phyloP scores from a whole-genome alignment of 441 rosid genomes.

The Erysimum pusillum region DNA sequence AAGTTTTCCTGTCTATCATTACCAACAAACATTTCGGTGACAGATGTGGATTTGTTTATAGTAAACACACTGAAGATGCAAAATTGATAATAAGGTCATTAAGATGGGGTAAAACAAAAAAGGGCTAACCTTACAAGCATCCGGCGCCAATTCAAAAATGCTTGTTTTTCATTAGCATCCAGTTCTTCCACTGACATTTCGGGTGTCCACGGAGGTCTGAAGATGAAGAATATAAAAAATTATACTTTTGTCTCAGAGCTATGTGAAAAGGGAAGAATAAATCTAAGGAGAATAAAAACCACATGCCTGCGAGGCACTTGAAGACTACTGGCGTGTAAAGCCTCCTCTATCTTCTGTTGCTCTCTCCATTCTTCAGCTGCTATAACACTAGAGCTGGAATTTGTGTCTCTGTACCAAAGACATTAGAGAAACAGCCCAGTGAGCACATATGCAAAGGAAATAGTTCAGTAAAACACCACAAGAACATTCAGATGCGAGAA shows the following conservation, averaged over 20 bases:
- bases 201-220: slow-evolving; percentile 88
- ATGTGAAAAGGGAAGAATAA: background rate
- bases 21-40: background rate
- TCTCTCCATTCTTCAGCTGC: slow-evolving; percentile 72
- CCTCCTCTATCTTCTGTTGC: slow-evolving; percentile 80
- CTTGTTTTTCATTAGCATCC: slow-evolving; percentile 78
- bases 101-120: background rate
- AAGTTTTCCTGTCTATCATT: background rate
- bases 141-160: slow-evolving; percentile 90
- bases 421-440: slow-evolving; percentile 23
- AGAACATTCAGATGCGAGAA: background rate
- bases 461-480: background rate
- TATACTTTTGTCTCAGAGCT: background rate
- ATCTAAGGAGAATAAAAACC: background rate
- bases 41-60: background rate
- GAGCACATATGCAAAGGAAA: background rate
- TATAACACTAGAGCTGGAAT: slow-evolving; percentile 57
- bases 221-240: slow-evolving; percentile 13
- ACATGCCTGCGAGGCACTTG: slow-evolving; percentile 83
- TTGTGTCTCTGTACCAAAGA: slow-evolving; percentile 59
- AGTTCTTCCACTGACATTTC: slow-evolving; percentile 89
- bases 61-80: background rate
- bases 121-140: slow-evolving; percentile 77
- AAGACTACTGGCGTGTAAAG: slow-evolving; percentile 69
- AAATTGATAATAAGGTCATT: background rate